Percentiles rank a stretch among this genome's conserved stretches.
These are phyloP conservation scores for Lactifluus hygrophoroides DNA, from an alignment of 768 basidiomycete species.

Conservation along the genomic window DNA sequence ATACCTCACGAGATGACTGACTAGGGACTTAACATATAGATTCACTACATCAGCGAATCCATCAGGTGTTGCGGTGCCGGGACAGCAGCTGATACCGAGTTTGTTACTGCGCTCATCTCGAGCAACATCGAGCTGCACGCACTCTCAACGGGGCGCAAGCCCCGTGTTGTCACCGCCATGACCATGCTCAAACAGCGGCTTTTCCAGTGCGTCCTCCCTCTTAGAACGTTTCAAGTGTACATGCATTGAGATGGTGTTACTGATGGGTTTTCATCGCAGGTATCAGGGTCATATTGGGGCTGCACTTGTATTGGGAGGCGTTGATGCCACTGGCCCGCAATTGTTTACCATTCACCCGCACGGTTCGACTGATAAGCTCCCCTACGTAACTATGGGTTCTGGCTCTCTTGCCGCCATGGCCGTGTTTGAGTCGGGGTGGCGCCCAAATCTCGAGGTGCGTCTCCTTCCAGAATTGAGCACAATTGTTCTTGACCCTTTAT, in stretches of 20 bases:
- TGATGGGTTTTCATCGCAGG: constrained; percentile 32
- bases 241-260: background rate
- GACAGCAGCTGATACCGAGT: constrained; percentile 98
- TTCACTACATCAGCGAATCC: constrained; percentile 92
- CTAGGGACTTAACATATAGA: constrained; percentile 41
- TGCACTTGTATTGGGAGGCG: constrained; percentile 92
- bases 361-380: constrained; percentile 96
- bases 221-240: background rate
- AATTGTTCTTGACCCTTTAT: constrained; percentile 10
- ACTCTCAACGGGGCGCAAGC: constrained; percentile 83
- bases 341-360: constrained; percentile 95
- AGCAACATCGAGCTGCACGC: constrained; percentile 93
- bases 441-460: constrained; percentile 68
- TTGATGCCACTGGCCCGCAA: constrained; percentile 90
- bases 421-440: constrained; percentile 87
- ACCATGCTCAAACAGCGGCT: constrained; percentile 97
- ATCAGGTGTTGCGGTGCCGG: constrained; percentile 98
- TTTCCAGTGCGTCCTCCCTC: constrained; percentile 58
- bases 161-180: constrained; percentile 95
- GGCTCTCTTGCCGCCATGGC: constrained; percentile 98
- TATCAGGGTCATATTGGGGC: constrained; percentile 93
- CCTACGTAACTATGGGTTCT: constrained; percentile 98
- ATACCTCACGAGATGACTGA: background rate
- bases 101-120: constrained; percentile 88
- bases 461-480: background rate